phyloP scores from a whole-genome alignment of 2,329 filamentous ascomycete species.

The Fusarium tuaranense region DNA sequence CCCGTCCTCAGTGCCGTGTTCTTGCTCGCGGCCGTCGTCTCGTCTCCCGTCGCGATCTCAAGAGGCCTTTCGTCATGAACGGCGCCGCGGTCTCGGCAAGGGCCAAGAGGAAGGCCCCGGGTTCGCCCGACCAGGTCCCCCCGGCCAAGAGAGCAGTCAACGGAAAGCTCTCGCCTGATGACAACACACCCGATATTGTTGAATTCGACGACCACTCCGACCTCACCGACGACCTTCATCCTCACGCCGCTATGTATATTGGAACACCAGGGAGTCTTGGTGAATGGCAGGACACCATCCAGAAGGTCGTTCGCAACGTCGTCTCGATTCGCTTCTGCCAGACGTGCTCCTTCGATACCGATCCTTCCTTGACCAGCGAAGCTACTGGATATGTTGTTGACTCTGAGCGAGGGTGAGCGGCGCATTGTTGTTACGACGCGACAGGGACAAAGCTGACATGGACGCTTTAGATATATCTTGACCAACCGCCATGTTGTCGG shows the following conservation, averaged over 20 bases:
- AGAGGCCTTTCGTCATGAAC: slow-evolving; percentile 54
- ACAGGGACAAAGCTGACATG: neutral
- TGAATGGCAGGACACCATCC: slow-evolving; percentile 96
- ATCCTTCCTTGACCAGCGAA: slow-evolving; percentile 91
- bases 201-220: slow-evolving; percentile 57
- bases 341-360: slow-evolving; percentile 98
- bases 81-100: slow-evolving; percentile 54
- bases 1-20: slow-evolving; percentile 10
- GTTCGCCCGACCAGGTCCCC: slow-evolving; percentile 52
- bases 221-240: slow-evolving; percentile 54
- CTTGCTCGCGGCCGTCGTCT: slow-evolving; percentile 18
- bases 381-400: slow-evolving; percentile 98
- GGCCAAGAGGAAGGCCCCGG: slow-evolving; percentile 65
- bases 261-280: slow-evolving; percentile 54
- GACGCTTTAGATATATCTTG: slow-evolving; percentile 73
- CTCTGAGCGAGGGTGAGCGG: slow-evolving; percentile 81
- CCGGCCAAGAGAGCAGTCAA: slow-evolving; percentile 55
- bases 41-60: slow-evolving; percentile 7
- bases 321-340: slow-evolving; percentile 99
- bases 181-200: slow-evolving; percentile 60
- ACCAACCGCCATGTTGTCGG: slow-evolving; percentile 95
- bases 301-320: slow-evolving; percentile 92
- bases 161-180: slow-evolving; percentile 62
- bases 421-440: neutral
- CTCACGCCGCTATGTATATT: slow-evolving; percentile 49